Evolutionary conservation across 73 alveolate genomes (phyloP), one percentile per base, ranked within the genome.

Genomic region (Tetrahymena malaccensis): DNA sequence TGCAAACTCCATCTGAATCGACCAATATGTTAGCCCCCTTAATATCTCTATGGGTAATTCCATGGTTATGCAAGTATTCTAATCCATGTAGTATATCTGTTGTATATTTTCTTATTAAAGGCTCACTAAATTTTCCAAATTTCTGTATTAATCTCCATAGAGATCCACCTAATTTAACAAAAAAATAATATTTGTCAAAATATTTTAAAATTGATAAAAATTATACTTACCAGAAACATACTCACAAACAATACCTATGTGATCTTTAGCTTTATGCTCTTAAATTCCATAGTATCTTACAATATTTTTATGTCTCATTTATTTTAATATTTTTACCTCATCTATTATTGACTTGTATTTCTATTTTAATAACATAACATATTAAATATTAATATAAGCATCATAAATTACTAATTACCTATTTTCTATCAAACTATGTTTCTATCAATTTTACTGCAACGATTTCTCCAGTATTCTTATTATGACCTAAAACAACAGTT

Each of bases 21-120:
- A 95, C 94, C 35, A 98, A 97, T 33, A 98, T 98, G 55, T 98
- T 98, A n/a, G 99, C 99, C 55, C 99, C 97, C 96, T 98, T 98
- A n/a, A 98, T 96, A 96, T 98, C 99, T 95, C 99, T 94, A 93
- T 98, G 99, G 43, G 97, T 96, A 22, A 98, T 97, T 40, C 96
- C 97, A 93, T 96, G 94, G 27, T 85, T 35, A 94, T 98, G 99
- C 56, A 98, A 96, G 95, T 96, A 98, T 85, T 96, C 97, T 93
- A 98, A 96, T 16, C 99, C 99, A 43, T 96, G 96, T 89, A 98
- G 85, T 50, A 98, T 96, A 94, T 98, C 85, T 11, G 93, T 96
- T 44, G 98, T 95, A 93, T 96, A 97, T 35, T 57, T 93, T 34
- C 97, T 97, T 43, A 97, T 97, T 37, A 94, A 94, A 27, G 95